Percentiles rank a stretch among this genome's conserved stretches.
Evolutionary conservation across 2,329 filamentous ascomycete genomes (phyloP).

Genomic region (Metarhizium humberi): DNA sequence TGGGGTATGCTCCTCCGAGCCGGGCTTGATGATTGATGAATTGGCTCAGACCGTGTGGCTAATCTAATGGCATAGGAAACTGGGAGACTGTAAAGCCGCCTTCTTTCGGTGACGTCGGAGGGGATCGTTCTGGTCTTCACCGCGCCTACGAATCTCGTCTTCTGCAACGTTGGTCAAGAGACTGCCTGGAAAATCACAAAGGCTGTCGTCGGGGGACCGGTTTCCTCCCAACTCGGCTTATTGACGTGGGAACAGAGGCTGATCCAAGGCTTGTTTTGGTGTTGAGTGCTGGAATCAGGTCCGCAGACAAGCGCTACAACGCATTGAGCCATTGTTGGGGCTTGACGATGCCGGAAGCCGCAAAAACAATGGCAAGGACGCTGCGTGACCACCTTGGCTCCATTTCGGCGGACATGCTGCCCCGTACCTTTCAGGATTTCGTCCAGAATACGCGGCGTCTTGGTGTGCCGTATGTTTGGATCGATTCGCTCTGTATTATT

Average conservation of each 20-base stretch:
- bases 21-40: neutral
- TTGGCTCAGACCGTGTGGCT: neutral
- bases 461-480: conserved; percentile 15
- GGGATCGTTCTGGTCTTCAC: neutral
- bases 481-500: conserved; percentile 18
- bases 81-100: neutral
- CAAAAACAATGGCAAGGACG: neutral
- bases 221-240: neutral
- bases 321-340: conserved; percentile 1
- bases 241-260: neutral
- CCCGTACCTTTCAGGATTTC: conserved; percentile 12
- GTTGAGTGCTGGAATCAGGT: neutral
- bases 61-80: neutral
- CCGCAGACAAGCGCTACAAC: neutral
- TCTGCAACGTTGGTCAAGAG: neutral
- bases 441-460: conserved; percentile 7
- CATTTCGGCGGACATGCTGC: conserved; percentile 1
- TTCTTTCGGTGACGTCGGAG: neutral
- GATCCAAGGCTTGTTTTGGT: neutral
- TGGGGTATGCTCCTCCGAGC: neutral
- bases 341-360: neutral
- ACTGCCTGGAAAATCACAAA: neutral
- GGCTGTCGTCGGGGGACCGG: neutral
- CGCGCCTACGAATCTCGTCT: neutral
- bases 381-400: neutral